A percentile compares a stretch with the other conserved stretches of the same genome.
Evolutionary conservation across 352 stramenopile species (phyloP).

Genomic region (Thalassiosira delicatula): DNA sequence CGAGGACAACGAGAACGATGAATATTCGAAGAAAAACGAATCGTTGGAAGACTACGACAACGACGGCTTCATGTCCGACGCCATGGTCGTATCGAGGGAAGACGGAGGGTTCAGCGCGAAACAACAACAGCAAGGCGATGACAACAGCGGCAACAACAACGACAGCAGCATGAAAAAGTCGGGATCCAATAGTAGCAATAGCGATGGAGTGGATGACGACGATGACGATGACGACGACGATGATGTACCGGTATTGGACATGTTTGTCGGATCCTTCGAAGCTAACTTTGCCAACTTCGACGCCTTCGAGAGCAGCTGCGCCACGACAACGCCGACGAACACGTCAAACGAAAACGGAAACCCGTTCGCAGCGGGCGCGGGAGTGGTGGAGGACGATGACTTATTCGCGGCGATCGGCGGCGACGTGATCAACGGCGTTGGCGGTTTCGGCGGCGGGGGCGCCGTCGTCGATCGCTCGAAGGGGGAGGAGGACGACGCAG

Average conservation of each 20-base stretch:
- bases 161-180: constrained; percentile 45
- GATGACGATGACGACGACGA: constrained; percentile 26
- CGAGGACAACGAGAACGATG: constrained; percentile 43
- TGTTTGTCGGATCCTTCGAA: constrained; percentile 82
- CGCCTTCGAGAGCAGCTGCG: constrained; percentile 32
- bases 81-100: constrained; percentile 47
- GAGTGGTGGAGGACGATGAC: neutral
- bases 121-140: constrained; percentile 3
- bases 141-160: neutral
- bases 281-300: constrained; percentile 80
- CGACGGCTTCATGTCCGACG: constrained; percentile 65
- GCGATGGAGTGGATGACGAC: constrained; percentile 20
- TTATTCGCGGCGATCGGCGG: neutral
- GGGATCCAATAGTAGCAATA: constrained; percentile 43
- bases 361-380: too few relatives aligned
- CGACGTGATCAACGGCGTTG: too few relatives aligned
- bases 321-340: neutral
- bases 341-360: constrained; percentile 15
- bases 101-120: constrained; percentile 9
- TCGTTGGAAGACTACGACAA: constrained; percentile 39
- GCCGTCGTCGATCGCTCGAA: neutral
- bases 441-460: too few relatives aligned
- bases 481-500: neutral
- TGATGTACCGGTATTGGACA: constrained; percentile 77
- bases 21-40: constrained; percentile 22